Conservation (phyloP, 2,329 filamentous ascomycete species). For the Drechslerella coelobrocha region DNA sequence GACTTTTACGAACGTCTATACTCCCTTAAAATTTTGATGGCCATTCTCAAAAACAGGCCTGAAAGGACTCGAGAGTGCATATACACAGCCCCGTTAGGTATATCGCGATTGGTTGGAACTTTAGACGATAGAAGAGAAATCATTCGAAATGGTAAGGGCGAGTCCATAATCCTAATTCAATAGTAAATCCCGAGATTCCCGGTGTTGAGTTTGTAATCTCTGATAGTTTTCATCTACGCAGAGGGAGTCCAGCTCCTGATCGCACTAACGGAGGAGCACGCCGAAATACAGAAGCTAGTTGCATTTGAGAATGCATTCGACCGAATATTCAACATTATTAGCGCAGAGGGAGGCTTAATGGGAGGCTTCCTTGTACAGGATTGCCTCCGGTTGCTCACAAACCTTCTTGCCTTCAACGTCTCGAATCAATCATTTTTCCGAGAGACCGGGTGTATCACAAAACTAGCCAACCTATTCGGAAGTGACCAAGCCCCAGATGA, state of each 20-base stretch:
- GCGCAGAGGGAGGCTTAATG: slow-evolving; percentile 80
- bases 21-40: slow-evolving; percentile 83
- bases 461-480: slow-evolving; percentile 73
- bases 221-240: slow-evolving; percentile 54
- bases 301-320: slow-evolving; percentile 95
- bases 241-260: slow-evolving; percentile 86
- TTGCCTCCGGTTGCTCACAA: slow-evolving; percentile 86
- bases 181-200: slow-evolving; percentile 1
- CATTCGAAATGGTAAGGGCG: slow-evolving; percentile 71
- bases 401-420: slow-evolving; percentile 82
- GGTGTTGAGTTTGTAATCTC: slow-evolving; percentile 48
- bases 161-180: not conserved
- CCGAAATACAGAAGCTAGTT: slow-evolving; percentile 91
- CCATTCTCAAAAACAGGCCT: slow-evolving; percentile 82
- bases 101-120: slow-evolving; percentile 80
- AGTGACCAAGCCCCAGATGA: slow-evolving; percentile 14
- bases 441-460: slow-evolving; percentile 81
- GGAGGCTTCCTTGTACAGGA: slow-evolving; percentile 91
- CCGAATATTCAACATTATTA: slow-evolving; percentile 80
- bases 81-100: slow-evolving; percentile 84
- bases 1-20: slow-evolving; percentile 94
- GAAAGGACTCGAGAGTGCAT: slow-evolving; percentile 95
- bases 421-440: slow-evolving; percentile 95
- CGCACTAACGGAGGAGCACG: slow-evolving; percentile 82
- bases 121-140: slow-evolving; percentile 87